Base-by-base conservation (phyloP, 371 early-diverging fungal genomes). In the Mucor mucedo region DNA sequence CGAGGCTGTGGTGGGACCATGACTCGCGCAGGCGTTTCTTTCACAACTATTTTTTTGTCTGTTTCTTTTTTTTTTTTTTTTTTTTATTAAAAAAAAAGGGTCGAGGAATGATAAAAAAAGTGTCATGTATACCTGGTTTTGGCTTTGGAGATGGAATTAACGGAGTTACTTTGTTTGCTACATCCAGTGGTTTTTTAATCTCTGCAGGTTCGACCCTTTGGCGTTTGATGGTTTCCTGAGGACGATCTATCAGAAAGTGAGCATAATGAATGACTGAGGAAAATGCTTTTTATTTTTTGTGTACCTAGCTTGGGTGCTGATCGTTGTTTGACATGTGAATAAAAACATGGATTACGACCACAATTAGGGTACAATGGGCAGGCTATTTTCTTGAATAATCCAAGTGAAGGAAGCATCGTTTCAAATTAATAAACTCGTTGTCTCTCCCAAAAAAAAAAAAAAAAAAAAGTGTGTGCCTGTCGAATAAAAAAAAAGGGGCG, bases 341-440 rank as follows among this genome's bases (percentile, higher is more conserved):
- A 77, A 38, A 76, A 59, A 33, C 80, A 76, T 14, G 69, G 64
- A 8, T 60, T 41, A 10, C 75, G 66, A 29, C 33, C 41, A 32
- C 80, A 79, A 7, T 71, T 60, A 10, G 76, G 77, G 52, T 69
- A 72, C 0, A 61, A 10, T 32, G 80, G 80, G 59, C 80, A 79
- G 16, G 70, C 63, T 38, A 71, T 50, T 2, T 62, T 58, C 41
- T 68, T 68, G 49, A 79, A 79, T 39, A 79, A 63, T 8, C 71
- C 77, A 8, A 73, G 42, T 3, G 73, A 66, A 41, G 75, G 80
- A 39, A 79, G 55, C 80, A 79, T 79, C 8, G 39, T 55, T 30
- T 21, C 21, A 1, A 21, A 21, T 21, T 21, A 21, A 21, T 35
- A 4, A 35, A 0, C 6, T 35, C 8, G 35, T 35, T 35, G 35